These are phyloP conservation scores for Diaporthe australafricana DNA, from an alignment of 2,329 filamentous ascomycete genomes.

Conservation along the genomic window DNA sequence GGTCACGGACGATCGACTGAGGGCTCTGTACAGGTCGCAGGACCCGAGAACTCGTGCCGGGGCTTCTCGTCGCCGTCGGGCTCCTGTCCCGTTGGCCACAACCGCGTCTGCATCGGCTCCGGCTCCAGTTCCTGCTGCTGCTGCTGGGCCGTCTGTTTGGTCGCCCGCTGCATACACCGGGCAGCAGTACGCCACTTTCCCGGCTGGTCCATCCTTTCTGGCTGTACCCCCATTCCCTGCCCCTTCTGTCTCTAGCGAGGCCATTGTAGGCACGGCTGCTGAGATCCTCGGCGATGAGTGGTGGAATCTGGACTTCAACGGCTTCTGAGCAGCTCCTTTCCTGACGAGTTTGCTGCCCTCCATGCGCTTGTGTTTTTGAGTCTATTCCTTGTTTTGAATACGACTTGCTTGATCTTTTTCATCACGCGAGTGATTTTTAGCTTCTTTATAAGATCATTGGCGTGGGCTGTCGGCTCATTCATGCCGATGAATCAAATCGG, in stretches of 20 bases:
- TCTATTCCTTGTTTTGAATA: background rate
- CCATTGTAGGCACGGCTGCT: rapidly evolving
- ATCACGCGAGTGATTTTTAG: background rate
- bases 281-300: background rate
- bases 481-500: too few species aligned
- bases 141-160: background rate
- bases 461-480: background rate
- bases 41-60: background rate
- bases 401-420: too few species aligned
- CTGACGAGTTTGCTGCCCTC: background rate
- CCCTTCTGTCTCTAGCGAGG: too few species aligned
- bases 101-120: background rate
- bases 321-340: background rate
- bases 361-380: background rate
- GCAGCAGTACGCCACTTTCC: background rate
- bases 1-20: background rate
- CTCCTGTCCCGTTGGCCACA: background rate
- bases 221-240: background rate
- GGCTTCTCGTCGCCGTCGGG: background rate
- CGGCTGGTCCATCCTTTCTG: background rate
- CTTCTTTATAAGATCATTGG: background rate
- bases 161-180: rapidly evolving
- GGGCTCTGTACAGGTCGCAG: rapidly evolving
- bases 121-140: background rate
- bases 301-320: background rate